Conservation (phyloP, 2,329 filamentous ascomycete genomes). For the Colletotrichum lentis region DNA sequence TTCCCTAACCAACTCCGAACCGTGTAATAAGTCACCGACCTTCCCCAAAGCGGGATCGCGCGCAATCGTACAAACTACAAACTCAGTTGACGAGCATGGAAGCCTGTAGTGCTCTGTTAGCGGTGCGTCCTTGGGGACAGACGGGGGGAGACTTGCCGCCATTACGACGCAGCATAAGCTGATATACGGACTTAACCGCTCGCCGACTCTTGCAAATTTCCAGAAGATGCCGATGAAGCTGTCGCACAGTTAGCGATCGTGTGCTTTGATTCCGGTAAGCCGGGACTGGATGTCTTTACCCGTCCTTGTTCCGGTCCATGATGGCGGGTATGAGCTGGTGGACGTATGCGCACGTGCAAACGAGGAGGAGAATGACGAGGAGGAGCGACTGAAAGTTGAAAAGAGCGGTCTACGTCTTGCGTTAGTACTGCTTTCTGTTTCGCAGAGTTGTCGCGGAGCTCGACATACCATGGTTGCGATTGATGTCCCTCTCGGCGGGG, state of each 20-base stretch:
- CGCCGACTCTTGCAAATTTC: constrained; percentile 93
- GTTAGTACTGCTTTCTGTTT: constrained; percentile 20
- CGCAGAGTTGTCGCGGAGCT: background rate
- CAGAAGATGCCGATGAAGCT: constrained; percentile 89
- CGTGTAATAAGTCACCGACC: constrained; percentile 21
- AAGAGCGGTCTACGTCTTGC: constrained; percentile 76
- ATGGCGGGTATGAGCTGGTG: constrained; percentile 89
- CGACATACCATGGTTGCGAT: constrained; percentile 42
- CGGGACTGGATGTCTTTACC: constrained; percentile 61
- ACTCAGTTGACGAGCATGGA: constrained; percentile 29
- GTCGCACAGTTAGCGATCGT: constrained; percentile 18
- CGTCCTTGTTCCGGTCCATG: constrained; percentile 92
- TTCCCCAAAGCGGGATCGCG: constrained; percentile 8
- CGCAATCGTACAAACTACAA: constrained; percentile 7
- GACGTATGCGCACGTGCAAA: constrained; percentile 94
- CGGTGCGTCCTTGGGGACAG: background rate
- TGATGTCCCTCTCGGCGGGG: constrained; percentile 22
- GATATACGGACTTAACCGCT: constrained; percentile 93
- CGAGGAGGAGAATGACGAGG: constrained; percentile 90
- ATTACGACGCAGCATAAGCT: constrained; percentile 92
- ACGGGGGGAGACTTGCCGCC: constrained; percentile 71
- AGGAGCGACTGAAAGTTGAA: constrained; percentile 99
- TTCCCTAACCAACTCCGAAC: constrained; percentile 34
- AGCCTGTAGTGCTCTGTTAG: constrained; percentile 21
- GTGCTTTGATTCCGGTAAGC: constrained; percentile 22